Evolutionary conservation across 1,139 yeast species (phyloP), one percentile per base, ranked within the genome.

Genomic region (Protomyces lactucae-debilis): DNA sequence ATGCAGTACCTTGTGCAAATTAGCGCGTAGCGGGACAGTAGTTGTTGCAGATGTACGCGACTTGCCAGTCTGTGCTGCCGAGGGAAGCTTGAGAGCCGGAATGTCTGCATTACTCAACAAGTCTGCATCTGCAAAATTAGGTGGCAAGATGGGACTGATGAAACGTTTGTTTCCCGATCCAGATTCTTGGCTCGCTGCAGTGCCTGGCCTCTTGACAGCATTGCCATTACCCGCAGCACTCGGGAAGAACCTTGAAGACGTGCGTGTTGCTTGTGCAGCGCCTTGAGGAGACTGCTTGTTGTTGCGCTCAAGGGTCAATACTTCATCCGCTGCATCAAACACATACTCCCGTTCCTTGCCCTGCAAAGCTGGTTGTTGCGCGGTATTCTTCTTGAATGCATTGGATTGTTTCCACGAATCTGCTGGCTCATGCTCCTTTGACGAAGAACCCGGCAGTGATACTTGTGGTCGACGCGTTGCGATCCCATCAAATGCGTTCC

Each of bases 221-320:
- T 45, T 51, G 8, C 32, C 32, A 2, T 28, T 40, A 9, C 18
- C 57, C 3, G 63, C 43, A 8, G 43, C 12, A 10, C 57, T 39
- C 14, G 63, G 63, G 45, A 59, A 59, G 57, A 59, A 59, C 4
- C 63, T 51, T 6, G 63, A 59, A 3, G 63, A 59, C 3, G 63
- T 59, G 35, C 63, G 43, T 16, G 40, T 59, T 10, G 55, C 16
- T 23, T 59, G 63, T 3, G 52, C 36, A 18, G 53, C 52, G 10
- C 63, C 63, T 8, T 51, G 55, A 2, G 63, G 63, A 12, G 63
- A 59, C 6, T 59, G 63, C 36, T 43, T 43, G 9, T 18, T 18
- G 25, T 43, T 43, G 25, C 48, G 48, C 14, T 43, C 48, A 18
- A 18, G 48, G 23, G 48, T 21, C 9, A 43, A 18, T 10, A 43